These are phyloP conservation scores for Beauveria sp. DNA, from an alignment of 2,329 filamentous ascomycete species.

Conservation along the genomic window DNA sequence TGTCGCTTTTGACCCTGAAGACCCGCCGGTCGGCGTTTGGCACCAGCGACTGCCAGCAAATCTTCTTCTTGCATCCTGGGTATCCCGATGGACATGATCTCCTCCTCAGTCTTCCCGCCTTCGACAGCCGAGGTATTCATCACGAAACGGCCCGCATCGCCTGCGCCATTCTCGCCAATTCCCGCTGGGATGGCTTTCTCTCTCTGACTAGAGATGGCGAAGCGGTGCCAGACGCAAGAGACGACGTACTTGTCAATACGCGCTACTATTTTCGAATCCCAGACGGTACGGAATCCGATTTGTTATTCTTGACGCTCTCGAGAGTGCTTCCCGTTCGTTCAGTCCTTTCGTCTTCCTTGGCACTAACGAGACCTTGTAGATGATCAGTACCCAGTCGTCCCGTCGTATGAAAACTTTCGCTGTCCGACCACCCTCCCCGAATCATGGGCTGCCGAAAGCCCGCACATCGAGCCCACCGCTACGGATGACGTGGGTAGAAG, in stretches of 20 bases:
- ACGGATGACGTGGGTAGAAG: conserved; percentile 9
- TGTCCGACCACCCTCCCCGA: background rate
- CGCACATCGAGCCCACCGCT: background rate
- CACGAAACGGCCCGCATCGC: conserved; percentile 12
- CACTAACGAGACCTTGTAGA: background rate
- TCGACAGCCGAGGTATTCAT: conserved; percentile 9
- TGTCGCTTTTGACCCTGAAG: background rate
- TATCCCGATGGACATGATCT: conserved; percentile 10
- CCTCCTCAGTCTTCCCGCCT: conserved; percentile 9
- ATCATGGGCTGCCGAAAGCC: background rate
- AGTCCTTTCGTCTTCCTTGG: background rate
- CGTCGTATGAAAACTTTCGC: background rate
- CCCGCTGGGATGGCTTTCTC: conserved; percentile 10
- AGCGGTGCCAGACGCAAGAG: background rate
- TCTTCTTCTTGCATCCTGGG: conserved; percentile 7
- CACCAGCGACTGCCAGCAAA: background rate
- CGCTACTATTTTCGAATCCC: background rate
- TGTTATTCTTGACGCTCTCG: background rate
- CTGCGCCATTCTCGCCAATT: conserved; percentile 10
- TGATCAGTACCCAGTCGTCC: background rate
- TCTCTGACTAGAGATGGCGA: conserved; percentile 3
- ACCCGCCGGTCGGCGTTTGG: background rate
- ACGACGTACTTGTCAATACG: background rate
- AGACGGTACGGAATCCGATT: background rate
- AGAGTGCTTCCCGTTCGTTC: background rate